phyloP scores from a whole-genome alignment of 2,329 filamentous ascomycete genomes.

The Penicillium fuscoglaucum region DNA sequence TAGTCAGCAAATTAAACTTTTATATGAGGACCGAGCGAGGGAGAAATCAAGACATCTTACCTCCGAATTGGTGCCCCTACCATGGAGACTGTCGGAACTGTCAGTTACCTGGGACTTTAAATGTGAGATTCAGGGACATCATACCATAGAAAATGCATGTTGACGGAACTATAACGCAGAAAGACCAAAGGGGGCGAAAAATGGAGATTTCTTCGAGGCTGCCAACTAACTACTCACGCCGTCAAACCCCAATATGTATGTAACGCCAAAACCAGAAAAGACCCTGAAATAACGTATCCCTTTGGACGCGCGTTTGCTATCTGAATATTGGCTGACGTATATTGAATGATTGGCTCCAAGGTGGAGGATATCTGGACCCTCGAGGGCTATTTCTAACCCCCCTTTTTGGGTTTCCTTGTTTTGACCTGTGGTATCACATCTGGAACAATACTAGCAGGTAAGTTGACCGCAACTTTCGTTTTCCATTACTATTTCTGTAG shows the following conservation, averaged over 20 bases:
- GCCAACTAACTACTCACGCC: neutral
- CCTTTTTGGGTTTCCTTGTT: neutral
- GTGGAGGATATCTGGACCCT: neutral
- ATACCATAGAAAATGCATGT: constrained; percentile 2
- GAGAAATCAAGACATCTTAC: constrained; percentile 10
- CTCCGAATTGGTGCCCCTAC: constrained; percentile 24
- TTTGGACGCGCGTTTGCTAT: neutral
- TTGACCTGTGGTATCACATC: neutral
- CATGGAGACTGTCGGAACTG: constrained; percentile 21
- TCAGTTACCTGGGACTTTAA: neutral
- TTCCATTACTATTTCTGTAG: neutral
- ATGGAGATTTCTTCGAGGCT: neutral
- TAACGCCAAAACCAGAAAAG: neutral
- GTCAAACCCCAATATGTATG: neutral
- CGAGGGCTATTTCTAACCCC: neutral
- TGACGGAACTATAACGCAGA: neutral
- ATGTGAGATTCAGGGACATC: neutral
- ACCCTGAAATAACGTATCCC: neutral
- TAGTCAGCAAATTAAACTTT: neutral
- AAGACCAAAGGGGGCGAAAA: neutral
- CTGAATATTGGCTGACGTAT: neutral
- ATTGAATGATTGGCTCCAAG: neutral
- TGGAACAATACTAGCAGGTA: neutral
- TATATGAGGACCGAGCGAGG: neutral
- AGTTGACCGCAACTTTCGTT: neutral